A percentile compares a stretch with the other conserved stretches of the same genome.
Evolutionary conservation across 768 basidiomycete genomes (phyloP).

Genomic region (Lactarius pseudohatsudake): DNA sequence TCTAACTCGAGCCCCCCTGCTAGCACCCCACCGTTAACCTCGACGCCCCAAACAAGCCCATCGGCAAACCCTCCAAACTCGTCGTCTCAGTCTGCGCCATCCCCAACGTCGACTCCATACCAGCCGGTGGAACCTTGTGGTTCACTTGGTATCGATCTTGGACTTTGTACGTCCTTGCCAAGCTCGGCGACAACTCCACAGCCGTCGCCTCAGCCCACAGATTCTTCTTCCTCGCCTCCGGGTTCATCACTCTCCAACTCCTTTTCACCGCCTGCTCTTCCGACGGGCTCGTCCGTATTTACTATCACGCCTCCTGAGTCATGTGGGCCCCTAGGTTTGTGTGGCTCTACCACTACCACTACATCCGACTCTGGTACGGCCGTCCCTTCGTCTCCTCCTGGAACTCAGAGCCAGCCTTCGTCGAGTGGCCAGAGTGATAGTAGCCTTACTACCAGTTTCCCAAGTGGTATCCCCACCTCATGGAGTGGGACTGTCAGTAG

Average conservation of each 20-base stretch:
- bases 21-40: neutral
- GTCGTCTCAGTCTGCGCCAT: constrained; percentile 27
- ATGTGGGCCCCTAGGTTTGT: constrained; percentile 11
- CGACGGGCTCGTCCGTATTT: no score
- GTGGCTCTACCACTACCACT: neutral
- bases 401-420: neutral
- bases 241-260: constrained; percentile 34
- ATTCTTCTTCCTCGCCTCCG: constrained; percentile 36
- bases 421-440: neutral
- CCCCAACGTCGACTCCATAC: neutral
- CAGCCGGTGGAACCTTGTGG: constrained; percentile 5
- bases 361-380: neutral
- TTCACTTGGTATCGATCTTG: neutral
- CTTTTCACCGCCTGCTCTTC: no score
- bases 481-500: neutral
- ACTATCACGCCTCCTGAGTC: constrained; percentile 16
- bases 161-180: neutral
- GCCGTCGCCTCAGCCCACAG: neutral
- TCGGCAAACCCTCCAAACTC: neutral
- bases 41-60: neutral
- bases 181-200: neutral
- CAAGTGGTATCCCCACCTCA: neutral
- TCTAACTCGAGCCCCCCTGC: constrained; percentile 8
- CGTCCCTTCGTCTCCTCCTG: neutral
- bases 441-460: neutral